phyloP scores from a whole-genome alignment of 257 asterid genomes.

The Paraleonurus japonicus region DNA sequence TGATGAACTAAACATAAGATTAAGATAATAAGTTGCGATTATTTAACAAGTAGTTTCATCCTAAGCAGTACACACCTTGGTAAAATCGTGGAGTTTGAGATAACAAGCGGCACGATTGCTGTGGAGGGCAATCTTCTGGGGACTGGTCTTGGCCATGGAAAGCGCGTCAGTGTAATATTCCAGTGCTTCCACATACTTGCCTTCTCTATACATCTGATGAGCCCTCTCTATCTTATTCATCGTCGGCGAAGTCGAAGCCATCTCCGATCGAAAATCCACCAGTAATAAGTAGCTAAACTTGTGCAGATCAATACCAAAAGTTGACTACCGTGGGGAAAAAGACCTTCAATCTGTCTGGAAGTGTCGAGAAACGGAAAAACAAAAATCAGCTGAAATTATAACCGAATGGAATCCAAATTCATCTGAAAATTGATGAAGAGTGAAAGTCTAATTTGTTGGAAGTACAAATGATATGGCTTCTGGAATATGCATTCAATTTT shows the following conservation, averaged over 20 bases:
- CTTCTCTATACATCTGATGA: constrained; percentile 94
- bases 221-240: constrained; percentile 82
- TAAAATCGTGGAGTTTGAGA: constrained; percentile 81
- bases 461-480: neutral
- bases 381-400: neutral
- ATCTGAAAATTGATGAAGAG: neutral
- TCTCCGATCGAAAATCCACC: constrained; percentile 33
- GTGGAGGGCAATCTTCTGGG: constrained; percentile 93
- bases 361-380: neutral
- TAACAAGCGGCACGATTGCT: constrained; percentile 99
- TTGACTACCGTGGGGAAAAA: neutral
- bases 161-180: constrained; percentile 87
- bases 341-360: neutral
- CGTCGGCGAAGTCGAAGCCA: constrained; percentile 61
- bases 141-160: constrained; percentile 71
- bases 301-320: constrained; percentile 11
- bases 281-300: neutral
- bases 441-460: neutral
- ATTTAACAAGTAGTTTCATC: neutral
- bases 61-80: constrained; percentile 44
- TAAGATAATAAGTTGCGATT: neutral
- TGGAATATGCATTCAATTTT: neutral
- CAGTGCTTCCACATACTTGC: constrained; percentile 72
- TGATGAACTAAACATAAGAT: constrained; percentile 7
- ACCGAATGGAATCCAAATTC: neutral